Conservation (phyloP, 129 eudicot species). For the Cynara cardunculus region DNA sequence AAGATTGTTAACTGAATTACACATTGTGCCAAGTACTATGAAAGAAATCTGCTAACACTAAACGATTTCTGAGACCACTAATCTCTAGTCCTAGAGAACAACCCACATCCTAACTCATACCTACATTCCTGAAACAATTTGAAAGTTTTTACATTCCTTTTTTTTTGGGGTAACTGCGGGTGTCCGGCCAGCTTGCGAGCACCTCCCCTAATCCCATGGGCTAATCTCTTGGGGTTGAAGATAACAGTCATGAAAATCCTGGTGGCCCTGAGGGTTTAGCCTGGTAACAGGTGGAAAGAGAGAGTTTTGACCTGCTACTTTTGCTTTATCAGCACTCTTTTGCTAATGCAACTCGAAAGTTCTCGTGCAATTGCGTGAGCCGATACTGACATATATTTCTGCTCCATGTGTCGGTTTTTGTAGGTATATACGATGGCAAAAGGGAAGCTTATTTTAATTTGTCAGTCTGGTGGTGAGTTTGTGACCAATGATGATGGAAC, state of each 20-base stretch:
- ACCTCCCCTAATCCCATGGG: background rate
- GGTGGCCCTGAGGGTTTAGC: background rate
- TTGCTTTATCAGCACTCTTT: background rate
- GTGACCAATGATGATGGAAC: conserved; percentile 61
- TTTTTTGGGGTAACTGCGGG: background rate
- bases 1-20: background rate
- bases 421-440: conserved; percentile 47
- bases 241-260: background rate
- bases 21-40: background rate
- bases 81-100: background rate
- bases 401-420: conserved; percentile 15
- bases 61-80: conserved; percentile 27
- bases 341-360: background rate
- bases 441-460: conserved; percentile 74
- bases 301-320: background rate
- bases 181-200: background rate
- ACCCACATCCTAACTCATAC: background rate
- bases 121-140: background rate
- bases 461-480: conserved; percentile 79
- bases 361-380: background rate
- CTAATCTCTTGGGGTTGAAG: too few species aligned
- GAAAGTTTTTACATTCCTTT: background rate
- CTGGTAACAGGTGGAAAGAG: background rate
- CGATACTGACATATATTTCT: background rate
- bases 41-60: background rate